Percentiles rank a stretch among this genome's conserved stretches.
phyloP scores from a whole-genome alignment of 1,284 basidiomycete genomes.

The Cryptococcus sp. region DNA sequence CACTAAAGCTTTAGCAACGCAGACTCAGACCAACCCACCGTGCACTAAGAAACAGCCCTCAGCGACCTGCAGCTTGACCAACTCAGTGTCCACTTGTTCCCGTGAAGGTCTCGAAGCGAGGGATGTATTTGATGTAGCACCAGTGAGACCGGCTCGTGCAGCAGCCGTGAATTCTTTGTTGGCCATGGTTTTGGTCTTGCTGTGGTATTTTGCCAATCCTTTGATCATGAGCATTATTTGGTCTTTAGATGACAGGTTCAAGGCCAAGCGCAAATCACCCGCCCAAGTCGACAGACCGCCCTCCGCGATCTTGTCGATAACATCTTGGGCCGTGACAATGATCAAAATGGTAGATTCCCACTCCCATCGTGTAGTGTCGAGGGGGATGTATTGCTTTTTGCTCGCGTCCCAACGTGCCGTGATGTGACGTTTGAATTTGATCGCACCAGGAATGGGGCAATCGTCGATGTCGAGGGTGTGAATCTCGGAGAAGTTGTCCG shows the following conservation, averaged over 20 bases:
- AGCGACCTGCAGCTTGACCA: conserved; percentile 46
- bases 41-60: conserved; percentile 44
- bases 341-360: conserved; percentile 53
- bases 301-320: conserved; percentile 41
- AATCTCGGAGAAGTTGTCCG: conserved; percentile 35
- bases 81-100: conserved; percentile 41
- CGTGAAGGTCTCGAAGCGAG: conserved; percentile 25
- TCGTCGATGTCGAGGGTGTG: conserved; percentile 29
- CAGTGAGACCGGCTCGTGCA: conserved; percentile 35
- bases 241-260: conserved; percentile 24
- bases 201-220: conserved; percentile 46
- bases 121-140: background rate
- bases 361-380: conserved; percentile 35
- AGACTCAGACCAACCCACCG: conserved; percentile 27
- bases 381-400: conserved; percentile 38
- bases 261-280: conserved; percentile 28
- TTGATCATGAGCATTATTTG: conserved; percentile 49
- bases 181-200: conserved; percentile 33
- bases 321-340: conserved; percentile 40
- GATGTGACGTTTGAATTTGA: conserved; percentile 47
- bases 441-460: conserved; percentile 34
- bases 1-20: conserved; percentile 27
- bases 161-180: conserved; percentile 40
- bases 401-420: conserved; percentile 35
- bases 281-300: conserved; percentile 37